Evolutionary conservation across 345 rosid species (phyloP).

Genomic region (Anastatica hierochuntica): DNA sequence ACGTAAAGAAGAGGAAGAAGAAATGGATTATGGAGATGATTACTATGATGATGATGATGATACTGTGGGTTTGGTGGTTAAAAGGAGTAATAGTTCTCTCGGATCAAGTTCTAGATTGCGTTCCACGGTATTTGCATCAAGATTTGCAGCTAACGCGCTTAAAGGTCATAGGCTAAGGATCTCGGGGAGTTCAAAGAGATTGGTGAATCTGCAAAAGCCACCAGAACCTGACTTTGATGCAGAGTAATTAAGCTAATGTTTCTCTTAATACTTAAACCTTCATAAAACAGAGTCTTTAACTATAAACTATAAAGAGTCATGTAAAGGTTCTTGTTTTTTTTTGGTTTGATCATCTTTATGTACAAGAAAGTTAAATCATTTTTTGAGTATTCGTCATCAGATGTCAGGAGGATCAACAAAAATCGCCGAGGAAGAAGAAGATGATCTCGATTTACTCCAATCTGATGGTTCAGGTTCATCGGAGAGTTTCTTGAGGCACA

Average conservation of each 20-base stretch:
- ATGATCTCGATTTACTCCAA: too few species aligned
- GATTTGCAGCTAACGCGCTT: conserved; percentile 67
- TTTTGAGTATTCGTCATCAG: too few species aligned
- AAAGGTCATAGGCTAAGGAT: conserved; percentile 31
- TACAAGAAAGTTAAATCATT: neutral
- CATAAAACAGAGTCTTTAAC: neutral
- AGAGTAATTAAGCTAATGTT: neutral
- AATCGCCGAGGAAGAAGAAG: too few species aligned
- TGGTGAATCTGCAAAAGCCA: conserved; percentile 52
- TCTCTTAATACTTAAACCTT: neutral
- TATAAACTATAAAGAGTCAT: neutral
- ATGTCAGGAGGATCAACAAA: too few species aligned
- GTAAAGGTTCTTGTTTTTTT: neutral
- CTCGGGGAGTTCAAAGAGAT: conserved; percentile 14
- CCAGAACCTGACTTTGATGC: conserved; percentile 59
- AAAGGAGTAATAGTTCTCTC: neutral
- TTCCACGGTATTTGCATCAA: conserved; percentile 53
- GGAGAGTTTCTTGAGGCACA: too few species aligned
- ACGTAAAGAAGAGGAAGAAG: conserved; percentile 37
- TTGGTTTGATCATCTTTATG: too few species aligned
- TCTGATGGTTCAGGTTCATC: too few species aligned
- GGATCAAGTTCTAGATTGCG: conserved; percentile 30
- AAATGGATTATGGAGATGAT: conserved; percentile 36
- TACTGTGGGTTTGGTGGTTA: conserved; percentile 23
- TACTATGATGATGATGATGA: conserved; percentile 16